phyloP scores from a whole-genome alignment of 805 yeast species.

The Candida argentea region DNA sequence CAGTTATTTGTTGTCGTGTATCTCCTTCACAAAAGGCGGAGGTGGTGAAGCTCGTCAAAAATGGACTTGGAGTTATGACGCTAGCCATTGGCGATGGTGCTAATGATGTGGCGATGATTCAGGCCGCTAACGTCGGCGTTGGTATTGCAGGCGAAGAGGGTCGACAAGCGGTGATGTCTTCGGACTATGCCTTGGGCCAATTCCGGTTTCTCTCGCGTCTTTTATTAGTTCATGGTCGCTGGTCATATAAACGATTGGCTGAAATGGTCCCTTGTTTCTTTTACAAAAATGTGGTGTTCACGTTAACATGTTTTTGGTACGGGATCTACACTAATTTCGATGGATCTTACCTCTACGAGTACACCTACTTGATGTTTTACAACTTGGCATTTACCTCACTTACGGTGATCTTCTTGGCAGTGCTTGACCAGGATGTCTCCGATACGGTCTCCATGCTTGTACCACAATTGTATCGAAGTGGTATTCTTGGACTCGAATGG shows the following conservation, averaged over 20 bases:
- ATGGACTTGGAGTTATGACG: conserved; percentile 69
- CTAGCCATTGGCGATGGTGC: conserved; percentile 86
- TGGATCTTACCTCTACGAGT: conserved; percentile 72
- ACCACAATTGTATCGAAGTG: conserved; percentile 66
- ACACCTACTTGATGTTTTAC: conserved; percentile 70
- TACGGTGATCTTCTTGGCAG: conserved; percentile 69
- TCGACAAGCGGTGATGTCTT: conserved; percentile 80
- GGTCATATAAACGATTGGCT: conserved; percentile 75
- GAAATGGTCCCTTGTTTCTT: conserved; percentile 82
- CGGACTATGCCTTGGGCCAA: conserved; percentile 81
- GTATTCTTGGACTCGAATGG: conserved; percentile 68
- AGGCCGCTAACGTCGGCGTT: conserved; percentile 78
- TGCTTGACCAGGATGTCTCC: conserved; percentile 73
- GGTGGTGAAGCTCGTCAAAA: conserved; percentile 73
- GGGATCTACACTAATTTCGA: conserved; percentile 68
- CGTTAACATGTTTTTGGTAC: conserved; percentile 69
- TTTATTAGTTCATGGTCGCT: conserved; percentile 70
- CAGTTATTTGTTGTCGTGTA: conserved; percentile 80
- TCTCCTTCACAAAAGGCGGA: conserved; percentile 83
- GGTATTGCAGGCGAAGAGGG: conserved; percentile 93
- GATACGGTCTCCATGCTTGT: conserved; percentile 59
- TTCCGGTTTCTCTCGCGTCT: conserved; percentile 62
- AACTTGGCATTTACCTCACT: conserved; percentile 76
- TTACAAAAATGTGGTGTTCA: conserved; percentile 68
- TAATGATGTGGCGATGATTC: conserved; percentile 87